These are phyloP conservation scores for Claviceps sp. DNA, from an alignment of 2,329 filamentous ascomycete genomes.

Conservation along the genomic window DNA sequence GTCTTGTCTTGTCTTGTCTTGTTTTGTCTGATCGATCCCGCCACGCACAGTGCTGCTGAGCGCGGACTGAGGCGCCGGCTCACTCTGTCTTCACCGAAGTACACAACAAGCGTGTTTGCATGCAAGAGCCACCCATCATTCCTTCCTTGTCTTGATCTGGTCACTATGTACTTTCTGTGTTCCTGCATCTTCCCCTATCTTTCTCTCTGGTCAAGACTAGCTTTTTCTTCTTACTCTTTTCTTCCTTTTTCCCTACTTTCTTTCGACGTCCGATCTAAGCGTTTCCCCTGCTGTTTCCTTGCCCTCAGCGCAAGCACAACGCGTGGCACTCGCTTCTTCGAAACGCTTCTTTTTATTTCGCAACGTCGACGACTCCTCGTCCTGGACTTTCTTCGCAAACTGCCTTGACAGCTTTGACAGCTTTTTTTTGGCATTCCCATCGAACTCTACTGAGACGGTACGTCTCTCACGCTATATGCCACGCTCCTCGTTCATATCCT, in stretches of 20 bases:
- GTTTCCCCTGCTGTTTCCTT: too few relatives aligned
- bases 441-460: not conserved
- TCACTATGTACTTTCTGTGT: not conserved
- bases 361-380: too few relatives aligned
- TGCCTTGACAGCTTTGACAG: not conserved
- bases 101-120: not conserved
- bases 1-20: too few relatives aligned
- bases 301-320: too few relatives aligned
- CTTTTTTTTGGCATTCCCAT: not conserved
- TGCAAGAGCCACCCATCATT: constrained; percentile 3
- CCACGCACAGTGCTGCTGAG: too few relatives aligned
- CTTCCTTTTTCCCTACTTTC: not conserved
- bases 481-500: not conserved
- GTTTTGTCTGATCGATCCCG: too few relatives aligned
- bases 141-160: constrained; percentile 1
- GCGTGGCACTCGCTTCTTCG: too few relatives aligned
- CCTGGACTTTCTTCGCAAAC: not conserved
- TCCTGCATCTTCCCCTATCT: not conserved
- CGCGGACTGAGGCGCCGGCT: too few relatives aligned
- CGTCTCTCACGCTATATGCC: not conserved
- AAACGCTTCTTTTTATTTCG: too few relatives aligned
- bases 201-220: not conserved
- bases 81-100: too few relatives aligned
- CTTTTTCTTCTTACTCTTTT: not conserved
- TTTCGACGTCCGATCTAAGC: too few relatives aligned